These are phyloP conservation scores for Penicillium sp. DNA, from an alignment of 2,329 filamentous ascomycete genomes.

Conservation along the genomic window DNA sequence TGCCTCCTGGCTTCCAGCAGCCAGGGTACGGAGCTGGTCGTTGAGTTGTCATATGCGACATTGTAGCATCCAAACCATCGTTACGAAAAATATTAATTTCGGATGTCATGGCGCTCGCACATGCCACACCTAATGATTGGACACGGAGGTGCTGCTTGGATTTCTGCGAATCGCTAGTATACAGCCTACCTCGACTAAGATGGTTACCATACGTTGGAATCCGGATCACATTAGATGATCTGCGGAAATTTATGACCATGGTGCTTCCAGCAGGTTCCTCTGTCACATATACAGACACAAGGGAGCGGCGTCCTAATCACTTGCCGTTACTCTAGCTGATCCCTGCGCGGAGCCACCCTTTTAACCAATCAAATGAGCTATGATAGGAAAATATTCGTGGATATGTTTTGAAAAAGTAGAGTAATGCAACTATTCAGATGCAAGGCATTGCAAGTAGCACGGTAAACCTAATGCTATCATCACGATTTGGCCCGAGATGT, in stretches of 20 bases:
- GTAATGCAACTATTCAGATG: background rate
- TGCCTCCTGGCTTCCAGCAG: constrained; percentile 51
- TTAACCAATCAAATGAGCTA: background rate
- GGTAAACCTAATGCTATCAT: background rate
- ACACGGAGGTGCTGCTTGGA: background rate
- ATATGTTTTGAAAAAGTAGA: background rate
- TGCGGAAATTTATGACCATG: background rate
- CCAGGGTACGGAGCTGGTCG: constrained; percentile 43
- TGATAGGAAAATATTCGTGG: background rate
- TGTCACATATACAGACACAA: background rate
- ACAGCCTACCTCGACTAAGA: background rate
- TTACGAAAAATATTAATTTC: background rate
- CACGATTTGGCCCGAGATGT: background rate
- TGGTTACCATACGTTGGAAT: background rate
- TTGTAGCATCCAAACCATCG: background rate
- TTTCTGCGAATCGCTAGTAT: background rate
- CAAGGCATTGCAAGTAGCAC: background rate
- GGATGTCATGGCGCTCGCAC: background rate
- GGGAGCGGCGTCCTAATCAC: background rate
- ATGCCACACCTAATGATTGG: constrained; percentile 19
- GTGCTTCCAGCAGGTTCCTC: background rate
- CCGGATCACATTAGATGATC: background rate
- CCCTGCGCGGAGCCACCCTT: background rate
- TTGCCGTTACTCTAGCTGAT: background rate
- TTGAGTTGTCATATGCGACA: constrained; percentile 28